Base-by-base conservation (phyloP, 192 early-diverging fungal genomes). In the Nowakowskiella sp. region DNA sequence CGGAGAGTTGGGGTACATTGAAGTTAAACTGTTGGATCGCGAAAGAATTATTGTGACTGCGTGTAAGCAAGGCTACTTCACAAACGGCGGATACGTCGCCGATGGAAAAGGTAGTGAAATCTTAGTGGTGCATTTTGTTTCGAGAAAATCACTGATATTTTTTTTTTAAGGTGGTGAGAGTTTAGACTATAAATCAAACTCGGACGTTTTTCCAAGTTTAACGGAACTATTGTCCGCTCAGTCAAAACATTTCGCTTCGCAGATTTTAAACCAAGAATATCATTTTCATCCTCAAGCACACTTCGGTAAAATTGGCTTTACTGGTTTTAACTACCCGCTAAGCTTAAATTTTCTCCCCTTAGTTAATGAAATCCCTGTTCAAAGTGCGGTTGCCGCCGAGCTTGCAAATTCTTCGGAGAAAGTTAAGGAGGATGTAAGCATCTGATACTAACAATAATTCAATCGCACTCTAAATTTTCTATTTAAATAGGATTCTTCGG, bases 251-350 rank as follows among this genome's bases (percentile, higher is more conserved):
- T 82, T 82, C 49, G 49, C 24, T 10, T 45, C 33, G 8, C 28
- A 32, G 10, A 82, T 82, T 31, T 70, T 78, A 42, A 54, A 81
- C 10, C 80, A 82, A 53, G 73, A 68, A 23, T 82, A 81, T 54
- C 24, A 65, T 0, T 81, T 66, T 51, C 49, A 65, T 16, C 67
- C 65, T 7, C 60, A 74, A 26, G 30, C 24, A 34, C 49, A 24
- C 43, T 24, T 0, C 23, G 59, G 31, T 64, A 13, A 8, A 13
- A 49, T 31, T 42, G 61, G 24, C 22, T 16, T 13, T 8, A n/a
- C n/a, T n/a, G n/a, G n/a, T n/a, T n/a, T n/a, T n/a, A n/a, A n/a
- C n/a, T n/a, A n/a, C n/a, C n/a, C n/a, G n/a, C n/a, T n/a, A n/a
- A n/a, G n/a, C n/a, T n/a, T n/a, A n/a, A n/a, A n/a, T n/a, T n/a